These are phyloP conservation scores for Yamadazyma akitaensis DNA, from an alignment of 805 yeast species.

Conservation along the genomic window DNA sequence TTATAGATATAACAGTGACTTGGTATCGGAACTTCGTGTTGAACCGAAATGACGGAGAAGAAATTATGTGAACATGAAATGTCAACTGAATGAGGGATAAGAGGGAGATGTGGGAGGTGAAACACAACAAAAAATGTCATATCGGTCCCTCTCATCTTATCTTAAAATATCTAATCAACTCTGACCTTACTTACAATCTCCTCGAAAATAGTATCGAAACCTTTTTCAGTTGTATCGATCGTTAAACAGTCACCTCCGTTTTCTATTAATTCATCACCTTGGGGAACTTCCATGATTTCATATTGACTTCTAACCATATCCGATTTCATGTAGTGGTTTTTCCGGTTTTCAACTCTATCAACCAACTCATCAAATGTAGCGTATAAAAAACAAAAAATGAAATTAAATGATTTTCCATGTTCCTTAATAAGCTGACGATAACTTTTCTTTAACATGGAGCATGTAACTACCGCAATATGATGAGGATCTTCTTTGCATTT, in stretches of 20 bases:
- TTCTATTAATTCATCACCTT: conserved; percentile 30
- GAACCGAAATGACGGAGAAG: no score
- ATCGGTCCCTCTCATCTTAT: no score
- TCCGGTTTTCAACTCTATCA: conserved; percentile 58
- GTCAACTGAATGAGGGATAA: not conserved
- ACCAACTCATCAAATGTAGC: conserved; percentile 61
- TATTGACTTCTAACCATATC: conserved; percentile 81
- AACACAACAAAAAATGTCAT: no score
- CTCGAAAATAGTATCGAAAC: conserved; percentile 24
- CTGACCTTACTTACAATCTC: conserved; percentile 15
- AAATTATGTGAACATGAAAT: no score
- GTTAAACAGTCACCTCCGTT: conserved; percentile 37
- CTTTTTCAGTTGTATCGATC: conserved; percentile 32
- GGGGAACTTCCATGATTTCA: conserved; percentile 70
- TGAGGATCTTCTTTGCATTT: conserved; percentile 29
- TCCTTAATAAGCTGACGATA: conserved; percentile 65
- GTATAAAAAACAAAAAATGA: conserved; percentile 64
- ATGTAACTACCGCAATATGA: conserved; percentile 57
- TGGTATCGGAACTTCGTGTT: no score
- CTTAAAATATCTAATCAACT: not conserved
- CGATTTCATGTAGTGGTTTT: conserved; percentile 83
- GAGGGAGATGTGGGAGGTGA: not conserved
- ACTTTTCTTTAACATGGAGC: conserved; percentile 75
- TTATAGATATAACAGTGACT: no score
- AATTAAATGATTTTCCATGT: conserved; percentile 27